Evolutionary conservation across 1,284 basidiomycete species (phyloP).

Genomic region (Xerocomus tenax): DNA sequence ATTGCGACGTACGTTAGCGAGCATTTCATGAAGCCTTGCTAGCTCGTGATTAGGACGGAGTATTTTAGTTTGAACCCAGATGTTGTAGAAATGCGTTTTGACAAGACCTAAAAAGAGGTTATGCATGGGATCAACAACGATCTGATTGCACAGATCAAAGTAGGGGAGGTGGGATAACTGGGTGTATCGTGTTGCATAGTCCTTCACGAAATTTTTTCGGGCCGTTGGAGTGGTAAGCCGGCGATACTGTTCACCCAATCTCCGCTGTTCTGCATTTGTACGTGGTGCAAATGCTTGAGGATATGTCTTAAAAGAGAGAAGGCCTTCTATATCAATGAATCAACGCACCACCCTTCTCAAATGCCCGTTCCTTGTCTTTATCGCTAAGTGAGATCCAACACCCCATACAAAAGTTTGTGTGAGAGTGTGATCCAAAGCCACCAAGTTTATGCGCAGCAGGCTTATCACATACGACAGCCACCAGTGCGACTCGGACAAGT

Average conservation of each 20-base stretch:
- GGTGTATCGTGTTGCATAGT: background rate
- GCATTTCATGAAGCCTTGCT: background rate
- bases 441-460: slow-evolving; percentile 32
- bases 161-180: background rate
- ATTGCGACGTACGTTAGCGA: background rate
- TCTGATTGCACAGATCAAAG: background rate
- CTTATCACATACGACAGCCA: slow-evolving; percentile 32
- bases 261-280: background rate
- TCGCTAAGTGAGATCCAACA: slow-evolving; percentile 6
- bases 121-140: background rate
- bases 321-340: background rate
- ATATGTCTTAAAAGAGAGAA: background rate
- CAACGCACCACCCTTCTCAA: background rate
- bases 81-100: background rate
- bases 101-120: background rate
- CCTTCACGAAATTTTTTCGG: background rate
- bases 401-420: slow-evolving; percentile 1
- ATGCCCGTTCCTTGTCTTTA: background rate
- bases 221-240: background rate
- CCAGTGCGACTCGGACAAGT: slow-evolving; percentile 8
- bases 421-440: slow-evolving; percentile 5
- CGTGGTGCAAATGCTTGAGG: background rate
- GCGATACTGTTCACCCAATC: background rate
- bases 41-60: background rate
- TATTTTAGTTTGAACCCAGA: background rate